Evolutionary conservation across 2,329 filamentous ascomycete genomes (phyloP), one percentile per base, ranked within the genome.

Genomic region (Thelonectria olida): DNA sequence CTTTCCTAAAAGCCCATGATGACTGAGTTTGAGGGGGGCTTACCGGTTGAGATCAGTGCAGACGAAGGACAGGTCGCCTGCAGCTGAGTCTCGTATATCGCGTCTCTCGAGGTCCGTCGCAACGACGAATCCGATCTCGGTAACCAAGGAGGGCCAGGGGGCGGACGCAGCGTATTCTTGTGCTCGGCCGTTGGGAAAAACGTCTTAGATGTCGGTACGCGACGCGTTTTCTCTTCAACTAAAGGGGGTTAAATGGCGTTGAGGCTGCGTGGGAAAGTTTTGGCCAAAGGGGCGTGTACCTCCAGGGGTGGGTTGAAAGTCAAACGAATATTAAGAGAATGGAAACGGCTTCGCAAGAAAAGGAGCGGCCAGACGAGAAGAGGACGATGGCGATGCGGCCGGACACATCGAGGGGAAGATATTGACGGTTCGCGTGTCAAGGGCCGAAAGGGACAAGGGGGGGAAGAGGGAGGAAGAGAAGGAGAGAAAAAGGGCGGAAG

Each of bases 11-110:
- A 65, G 56, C 54, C 67, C 51, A 54, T 53, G 54, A 36, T 17
- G 36, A 55, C 54, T n/a, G 13, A 44, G 52, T 41, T 25, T 19
- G 27, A 28, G 22, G n/a, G 55, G 52, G 47, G 61, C 67, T 83
- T 74, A 85, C 83, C 81, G 79, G 75, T 73, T 72, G 83, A 85
- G 85, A 87, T 83, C 85, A 88, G 85, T 78, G 82, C 85, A 88
- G 85, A 88, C 86, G 84, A 86, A 74, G 70, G 67, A 74, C 64
- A 70, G 74, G 76, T 86, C 85, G 85, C 82, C 86, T 85, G 84
- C 84, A 80, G 79, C 85, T 84, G 83, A 82, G 76, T 81, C 84
- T 86, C 84, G 64, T 64, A 70, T 62, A 62, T 68, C 71, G 66
- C 65, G 70, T 72, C 67, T 71, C 66, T 73, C 70, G 62, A 65